Evolutionary conservation across 768 basidiomycete genomes (phyloP), one percentile per base, ranked within the genome.

Genomic region (Mycena alexandri): DNA sequence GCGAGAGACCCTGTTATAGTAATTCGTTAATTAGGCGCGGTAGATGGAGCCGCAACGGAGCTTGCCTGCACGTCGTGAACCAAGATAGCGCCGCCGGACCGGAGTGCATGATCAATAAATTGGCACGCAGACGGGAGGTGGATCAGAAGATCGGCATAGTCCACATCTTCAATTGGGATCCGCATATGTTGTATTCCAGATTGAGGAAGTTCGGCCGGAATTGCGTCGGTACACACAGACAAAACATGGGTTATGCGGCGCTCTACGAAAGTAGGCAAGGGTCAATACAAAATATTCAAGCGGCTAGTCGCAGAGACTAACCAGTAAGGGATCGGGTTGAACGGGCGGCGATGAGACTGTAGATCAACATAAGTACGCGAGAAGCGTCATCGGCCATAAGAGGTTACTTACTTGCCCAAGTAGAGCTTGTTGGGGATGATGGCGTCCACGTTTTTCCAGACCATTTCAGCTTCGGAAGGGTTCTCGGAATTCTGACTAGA

Each of bases 181-280:
- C 90, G 89, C 79, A 90, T 81, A 76, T 94, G 93, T 52, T 77
- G 78, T 56, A 91, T 84, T 22, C 90, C 91, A 67, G 90, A 92
- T 73, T 88, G 86, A 24, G 90, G 89, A 29, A 87, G 76, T 70
- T 93, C 91, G 52, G 90, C 87, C 48, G 91, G 90, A 55, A 92
- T 91, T 7, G 83, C 82, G 61, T 94, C 93, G 41, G 80, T 77
- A 73, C 93, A 93, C 60, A 93, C 92, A 51, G 92, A 93, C 19
- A 94, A 76, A 56, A 94, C 88, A 78, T 94, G 93, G 7, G 91
- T 92, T 67, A 94, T 90, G 66, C 87, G 87, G 71, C 89, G 88
- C 77, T 93, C 91, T 55, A 17, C 11, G 46, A 10, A 48, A 43
- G 17, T 8, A 25, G 25, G 11, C 24, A 21, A 24, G 10, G 21